Evolutionary conservation across 1,284 basidiomycete genomes (phyloP), one percentile per base, ranked within the genome.

Genomic region (Irpex sp.): DNA sequence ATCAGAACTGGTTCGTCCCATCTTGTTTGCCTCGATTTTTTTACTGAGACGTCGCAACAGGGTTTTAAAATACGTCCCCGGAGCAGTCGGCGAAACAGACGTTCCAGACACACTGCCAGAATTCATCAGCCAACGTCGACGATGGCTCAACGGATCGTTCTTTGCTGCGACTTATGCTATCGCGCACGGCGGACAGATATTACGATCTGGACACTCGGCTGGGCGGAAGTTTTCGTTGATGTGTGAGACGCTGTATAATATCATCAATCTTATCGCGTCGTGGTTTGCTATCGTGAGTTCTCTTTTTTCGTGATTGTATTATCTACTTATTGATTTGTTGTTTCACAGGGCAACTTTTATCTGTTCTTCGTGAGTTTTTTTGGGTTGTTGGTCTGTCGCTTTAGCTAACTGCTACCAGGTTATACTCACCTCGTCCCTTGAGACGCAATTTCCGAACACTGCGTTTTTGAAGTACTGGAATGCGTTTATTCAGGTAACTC

Each of bases 61-160:
- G 97, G 85, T 98, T 4, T 83, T 99, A 58, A 95, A 93, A 78
- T 99, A 95, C 71, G 97, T 99, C 71, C 97, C 95, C 77, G 89
- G 90, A 35, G 96, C 97, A 0, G 88, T 95, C 35, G 97, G 93
- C 7, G 97, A 98, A 74, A 99, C 97, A 0, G 97, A 99, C 75
- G 94, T 98, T 7, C 97, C 97, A 4, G 95, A 98, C 69, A 84
- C 87, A 0, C 83, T 98, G 19, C 89, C 95, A 8, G 97, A 99
- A 75, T 97, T 99, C 73, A 98, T 99, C 74, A 86, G 85, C 57
- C 97, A 99, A 72, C 87, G 95, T 3, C 82, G 95, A 51, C 84
- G 96, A 61, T 98, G 95, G 91, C 81, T 95, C 4, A 95, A 95
- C 69, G 95, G 95, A 5, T 97, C 95, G 0, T 97, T 99, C 80